These are phyloP conservation scores for Metarhizium humberi DNA, from an alignment of 2,329 filamentous ascomycete species.

Conservation along the genomic window DNA sequence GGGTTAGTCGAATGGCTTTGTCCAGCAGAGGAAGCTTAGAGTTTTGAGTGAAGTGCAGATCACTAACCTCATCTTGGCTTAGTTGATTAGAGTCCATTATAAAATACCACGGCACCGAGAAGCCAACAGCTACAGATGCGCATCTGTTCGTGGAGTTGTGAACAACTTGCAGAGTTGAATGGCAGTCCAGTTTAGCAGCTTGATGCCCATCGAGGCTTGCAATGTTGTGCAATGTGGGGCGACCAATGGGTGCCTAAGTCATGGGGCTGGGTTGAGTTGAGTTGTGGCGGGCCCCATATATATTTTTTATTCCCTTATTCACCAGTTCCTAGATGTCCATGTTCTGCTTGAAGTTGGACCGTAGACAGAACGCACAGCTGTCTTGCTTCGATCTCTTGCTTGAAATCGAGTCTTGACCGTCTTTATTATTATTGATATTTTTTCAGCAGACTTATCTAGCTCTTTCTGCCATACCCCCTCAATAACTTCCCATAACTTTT, in stretches of 20 bases:
- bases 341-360: too few species aligned
- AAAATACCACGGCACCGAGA: neutral
- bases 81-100: slow-evolving; percentile 20
- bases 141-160: neutral
- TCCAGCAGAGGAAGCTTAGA: neutral
- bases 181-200: too few species aligned
- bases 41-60: neutral
- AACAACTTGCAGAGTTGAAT: neutral
- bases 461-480: neutral
- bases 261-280: too few species aligned
- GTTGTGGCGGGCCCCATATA: too few species aligned
- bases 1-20: neutral
- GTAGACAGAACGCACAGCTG: too few species aligned
- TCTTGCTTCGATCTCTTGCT: too few species aligned
- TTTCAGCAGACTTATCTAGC: too few species aligned
- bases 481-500: neutral
- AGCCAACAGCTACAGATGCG: neutral
- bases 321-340: too few species aligned
- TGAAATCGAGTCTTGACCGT: too few species aligned
- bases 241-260: neutral
- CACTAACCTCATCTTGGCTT: slow-evolving; percentile 30
- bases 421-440: too few species aligned
- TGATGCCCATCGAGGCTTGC: neutral
- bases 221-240: neutral
- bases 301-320: too few species aligned